Evolutionary conservation across 495 filamentous ascomycete species (phyloP).

Genomic region (Penicillium bialowiezense): DNA sequence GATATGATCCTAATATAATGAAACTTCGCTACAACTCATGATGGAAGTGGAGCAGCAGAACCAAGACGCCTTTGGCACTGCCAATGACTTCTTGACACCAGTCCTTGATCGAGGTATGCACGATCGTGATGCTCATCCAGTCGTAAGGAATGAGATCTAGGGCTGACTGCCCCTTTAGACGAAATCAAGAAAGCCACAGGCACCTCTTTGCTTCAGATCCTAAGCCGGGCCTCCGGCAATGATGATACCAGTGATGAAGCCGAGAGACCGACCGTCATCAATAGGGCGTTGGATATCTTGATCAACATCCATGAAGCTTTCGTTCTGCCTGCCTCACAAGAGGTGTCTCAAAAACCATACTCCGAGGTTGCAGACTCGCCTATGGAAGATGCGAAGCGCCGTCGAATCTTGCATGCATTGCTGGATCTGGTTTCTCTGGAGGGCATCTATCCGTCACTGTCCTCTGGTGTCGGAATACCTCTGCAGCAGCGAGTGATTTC

Average conservation of each 20-base stretch:
- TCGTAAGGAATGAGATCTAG: background rate
- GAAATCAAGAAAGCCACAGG: constrained; percentile 36
- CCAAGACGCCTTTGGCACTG: constrained; percentile 34
- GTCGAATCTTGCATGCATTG: constrained; percentile 47
- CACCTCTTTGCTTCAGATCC: constrained; percentile 37
- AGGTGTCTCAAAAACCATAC: background rate
- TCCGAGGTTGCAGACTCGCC: constrained; percentile 22
- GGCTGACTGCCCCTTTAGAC: constrained; percentile 37
- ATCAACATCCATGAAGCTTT: constrained; percentile 38
- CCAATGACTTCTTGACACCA: constrained; percentile 40
- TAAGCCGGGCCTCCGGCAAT: constrained; percentile 11
- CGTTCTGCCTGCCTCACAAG: constrained; percentile 19
- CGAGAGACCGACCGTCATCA: constrained; percentile 29
- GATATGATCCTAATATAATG: background rate
- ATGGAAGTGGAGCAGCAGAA: constrained; percentile 29
- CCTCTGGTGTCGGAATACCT: constrained; percentile 52
- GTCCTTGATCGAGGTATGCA: constrained; percentile 44
- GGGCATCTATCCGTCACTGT: constrained; percentile 55
- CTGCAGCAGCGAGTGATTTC: constrained; percentile 53
- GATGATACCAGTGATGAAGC: constrained; percentile 4
- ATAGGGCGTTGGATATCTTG: constrained; percentile 37
- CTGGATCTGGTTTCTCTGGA: constrained; percentile 54
- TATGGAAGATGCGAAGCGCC: constrained; percentile 43
- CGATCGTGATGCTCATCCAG: constrained; percentile 8
- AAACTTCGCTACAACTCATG: background rate